Base-by-base conservation (phyloP, 2,329 filamentous ascomycete species). In the Penicillium polonicum region DNA sequence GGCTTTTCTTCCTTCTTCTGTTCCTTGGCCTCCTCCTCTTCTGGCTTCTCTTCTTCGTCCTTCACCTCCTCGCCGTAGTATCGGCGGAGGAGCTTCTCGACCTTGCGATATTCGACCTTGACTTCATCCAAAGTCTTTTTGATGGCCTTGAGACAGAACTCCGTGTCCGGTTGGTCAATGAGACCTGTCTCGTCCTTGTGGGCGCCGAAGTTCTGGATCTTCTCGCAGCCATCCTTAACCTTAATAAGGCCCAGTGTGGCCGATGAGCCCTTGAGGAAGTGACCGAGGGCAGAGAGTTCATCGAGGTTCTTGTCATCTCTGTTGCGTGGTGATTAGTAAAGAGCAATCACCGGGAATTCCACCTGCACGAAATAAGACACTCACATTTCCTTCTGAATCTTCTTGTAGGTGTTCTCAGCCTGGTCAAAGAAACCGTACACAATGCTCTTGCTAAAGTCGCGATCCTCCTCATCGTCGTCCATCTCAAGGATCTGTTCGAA, bases 401-500 rank as follows among this genome's bases (percentile, higher is more conserved):
- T 86, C 19, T 78, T 78, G 74, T 97, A 97, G 0, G 93, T 97
- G 65, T 85, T 83, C 65, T 92, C 85, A 38, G 92, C 93, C 78
- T 99, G 94, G 19, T 91, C 87, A 67, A 97, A 96, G 80, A 96
- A 99, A 60, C 91, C 91, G 72, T 86, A 88, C 48, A 97, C 92
- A 65, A 99, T 92, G 60, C 89, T 88, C 68, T 82, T 85, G 78
- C 90, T 95, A 81, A 97, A 97, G 48, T 96, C 91, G 67, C 87
- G 84, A 63, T 93, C 89, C 12, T 93, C 89, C 12, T 87, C 88
- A 63, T 90, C 89, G 63, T 97, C 94, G 74, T 99, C 94, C 93
- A 99, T 97, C 77, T 97, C 94, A 62, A 97, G 85, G 73, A 99
- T 97, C 80, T 97, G 94, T 68, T 88, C 87, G 70, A 99, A 99